These are phyloP conservation scores for Angophora floribunda DNA, from an alignment of 345 rosid genomes.

Conservation along the genomic window DNA sequence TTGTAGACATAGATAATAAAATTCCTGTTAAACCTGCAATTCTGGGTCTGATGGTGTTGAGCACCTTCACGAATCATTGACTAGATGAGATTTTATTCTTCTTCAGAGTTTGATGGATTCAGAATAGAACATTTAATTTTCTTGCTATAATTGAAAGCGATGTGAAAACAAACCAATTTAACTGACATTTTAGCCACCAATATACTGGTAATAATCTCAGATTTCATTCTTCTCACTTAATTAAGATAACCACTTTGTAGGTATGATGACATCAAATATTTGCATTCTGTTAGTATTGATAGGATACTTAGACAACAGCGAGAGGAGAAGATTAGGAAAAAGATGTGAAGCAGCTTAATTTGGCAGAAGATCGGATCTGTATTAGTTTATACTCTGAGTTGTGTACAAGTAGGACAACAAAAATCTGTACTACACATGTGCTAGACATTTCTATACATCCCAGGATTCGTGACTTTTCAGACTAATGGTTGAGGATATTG, in stretches of 20 bases:
- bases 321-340: background rate
- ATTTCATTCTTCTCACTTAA: too few species aligned
- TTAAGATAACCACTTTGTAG: background rate
- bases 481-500: constrained; percentile 8
- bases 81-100: background rate
- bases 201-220: too few species aligned
- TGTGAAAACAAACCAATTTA: background rate
- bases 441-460: background rate
- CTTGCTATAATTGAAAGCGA: background rate
- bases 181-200: background rate
- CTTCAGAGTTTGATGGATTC: background rate
- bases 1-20: too few species aligned
- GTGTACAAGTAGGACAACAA: background rate
- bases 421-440: background rate
- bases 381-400: background rate
- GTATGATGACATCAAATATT: background rate
- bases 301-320: background rate
- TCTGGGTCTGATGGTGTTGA: background rate
- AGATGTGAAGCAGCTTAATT: background rate
- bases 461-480: background rate
- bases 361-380: background rate
- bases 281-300: background rate
- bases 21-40: background rate
- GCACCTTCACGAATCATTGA: background rate
- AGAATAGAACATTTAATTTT: background rate